Base-by-base conservation (phyloP, 2,329 filamentous ascomycete species). In the Diaporthe sp. region DNA sequence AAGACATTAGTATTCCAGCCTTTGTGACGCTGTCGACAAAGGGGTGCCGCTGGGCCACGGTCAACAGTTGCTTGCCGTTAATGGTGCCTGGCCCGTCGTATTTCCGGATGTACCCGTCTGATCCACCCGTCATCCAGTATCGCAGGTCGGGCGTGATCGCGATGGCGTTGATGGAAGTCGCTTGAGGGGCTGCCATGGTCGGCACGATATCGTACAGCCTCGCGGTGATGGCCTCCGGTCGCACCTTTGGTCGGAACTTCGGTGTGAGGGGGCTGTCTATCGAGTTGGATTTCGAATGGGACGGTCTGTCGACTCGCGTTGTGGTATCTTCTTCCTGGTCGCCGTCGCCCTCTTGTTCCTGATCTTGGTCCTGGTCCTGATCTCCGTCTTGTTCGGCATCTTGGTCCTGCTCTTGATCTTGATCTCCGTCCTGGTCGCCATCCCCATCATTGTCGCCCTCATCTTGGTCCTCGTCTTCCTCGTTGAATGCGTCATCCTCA, bases 11-110 rank as follows among this genome's bases (percentile, higher is more conserved):
- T 8, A 98, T 94, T 1, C 96, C 97, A 2, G 96, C 96, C 84
- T 99, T 99, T 73, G 95, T 95, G 57, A 99, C 97, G 79, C 95
- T 98, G 82, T 99, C 97, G 54, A 99, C 97, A 80, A 98, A 99
- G 0, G 97, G 97, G 82, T 99, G 97, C 66, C 94, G 90, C 85
- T 99, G 97, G 42, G 97, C 97, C 8, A 99, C 97, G 0, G 97
- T 99, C 79, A 99, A 87, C 76, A 96, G 92, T 45, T 97, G 91
- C 84, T 98, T 98, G 77, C 95, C 95, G 82, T 99, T 99, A 78
- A 97, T 96, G 7, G 97, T 98, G 47, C 95, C 95, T 4, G 94
- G 92, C 82, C 97, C 98, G 82, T 99, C 97, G 85, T 97, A 98
- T 83, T 98, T 98, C 74, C 97, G 91, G 77, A 99, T 96, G 81